Base-by-base conservation (phyloP, 2,329 filamentous ascomycete genomes). In the Diaporthe nobilis region DNA sequence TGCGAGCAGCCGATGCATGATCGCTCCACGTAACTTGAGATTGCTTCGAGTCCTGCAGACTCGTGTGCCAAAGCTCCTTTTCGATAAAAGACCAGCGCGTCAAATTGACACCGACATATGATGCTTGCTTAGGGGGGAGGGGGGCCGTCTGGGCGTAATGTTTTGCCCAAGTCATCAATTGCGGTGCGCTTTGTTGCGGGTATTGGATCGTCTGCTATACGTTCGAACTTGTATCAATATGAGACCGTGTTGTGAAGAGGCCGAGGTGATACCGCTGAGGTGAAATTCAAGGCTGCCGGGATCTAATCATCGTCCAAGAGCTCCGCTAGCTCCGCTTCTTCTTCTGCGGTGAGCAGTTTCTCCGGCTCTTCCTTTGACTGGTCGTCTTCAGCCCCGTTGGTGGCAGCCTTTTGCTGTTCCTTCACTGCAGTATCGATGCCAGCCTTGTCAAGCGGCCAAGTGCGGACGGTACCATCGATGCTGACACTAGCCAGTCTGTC, bases 291-390 rank as follows among this genome's bases (percentile, higher is more conserved):
- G 22, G 39, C 28, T 49, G 22, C 28, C 4, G 31, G 22, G 28
- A 20, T 44, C 78, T 83, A 89, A 77, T 94, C 92, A 77, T 95
- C 93, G 74, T 93, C 95, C 94, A 99, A 94, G 82, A 99, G 85
- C 78, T 96, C 97, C 20, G 95, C 96, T 78, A 99, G 87, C 84
- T 98, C 97, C 6, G 94, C 78, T 85, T 98, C 96, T 83, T 99
- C 97, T 80, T 98, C 96, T 17, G 91, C 93, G 7, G 95, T 98
- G 84, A 98, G 86, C 81, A 92, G 77, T 53, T 83, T 82, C 67
- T 85, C 85, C 47, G 84, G 83, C 79, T 82, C 81, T 75, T 87
- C 84, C 74, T 86, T 85, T 60, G 86, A 83, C 74, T 86, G 83
- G 39, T 86, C 85, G 79, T 89, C 87, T 77, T 91, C 87, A 60